phyloP scores from a whole-genome alignment of 306 rosid genomes.

The Quercus ilex region DNA sequence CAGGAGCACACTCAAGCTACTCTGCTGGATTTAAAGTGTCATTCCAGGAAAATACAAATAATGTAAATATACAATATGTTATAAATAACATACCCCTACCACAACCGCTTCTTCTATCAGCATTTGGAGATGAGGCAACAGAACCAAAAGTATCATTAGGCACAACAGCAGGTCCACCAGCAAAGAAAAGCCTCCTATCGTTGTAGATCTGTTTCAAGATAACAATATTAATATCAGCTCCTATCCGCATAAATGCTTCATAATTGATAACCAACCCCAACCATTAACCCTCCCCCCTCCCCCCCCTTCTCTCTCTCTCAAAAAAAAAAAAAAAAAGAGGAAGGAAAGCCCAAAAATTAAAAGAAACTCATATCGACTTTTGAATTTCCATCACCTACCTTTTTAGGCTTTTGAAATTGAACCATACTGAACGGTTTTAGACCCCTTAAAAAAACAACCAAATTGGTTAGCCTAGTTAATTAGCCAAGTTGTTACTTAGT shows the following conservation, averaged over 20 bases:
- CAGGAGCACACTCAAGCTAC: background rate
- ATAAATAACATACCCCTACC: conserved; percentile 75
- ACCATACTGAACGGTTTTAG: too few species aligned
- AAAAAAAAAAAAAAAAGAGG: background rate
- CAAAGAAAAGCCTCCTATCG: conserved; percentile 87
- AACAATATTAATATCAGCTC: conserved; percentile 12
- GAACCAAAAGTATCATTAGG: conserved; percentile 70
- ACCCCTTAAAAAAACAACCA: too few species aligned
- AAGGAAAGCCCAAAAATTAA: background rate
- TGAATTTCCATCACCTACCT: conserved; percentile 47
- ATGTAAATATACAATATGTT: background rate
- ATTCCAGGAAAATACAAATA: background rate
- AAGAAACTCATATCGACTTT: conserved; percentile 5
- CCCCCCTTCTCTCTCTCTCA: too few species aligned
- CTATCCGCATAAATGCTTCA: background rate
- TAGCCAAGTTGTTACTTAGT: too few species aligned
- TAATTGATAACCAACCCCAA: background rate
- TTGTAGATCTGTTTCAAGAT: conserved; percentile 66
- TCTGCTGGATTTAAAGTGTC: background rate
- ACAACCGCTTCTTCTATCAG: conserved; percentile 72
- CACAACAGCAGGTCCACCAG: conserved; percentile 86
- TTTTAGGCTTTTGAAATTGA: conserved; percentile 97
- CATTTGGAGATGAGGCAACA: conserved; percentile 48
- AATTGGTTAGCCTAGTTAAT: too few species aligned
- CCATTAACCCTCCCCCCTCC: background rate